Percentiles rank a stretch among this genome's conserved stretches.
phyloP scores from a whole-genome alignment of 2,329 filamentous ascomycete genomes.

The Cadophora sp. region DNA sequence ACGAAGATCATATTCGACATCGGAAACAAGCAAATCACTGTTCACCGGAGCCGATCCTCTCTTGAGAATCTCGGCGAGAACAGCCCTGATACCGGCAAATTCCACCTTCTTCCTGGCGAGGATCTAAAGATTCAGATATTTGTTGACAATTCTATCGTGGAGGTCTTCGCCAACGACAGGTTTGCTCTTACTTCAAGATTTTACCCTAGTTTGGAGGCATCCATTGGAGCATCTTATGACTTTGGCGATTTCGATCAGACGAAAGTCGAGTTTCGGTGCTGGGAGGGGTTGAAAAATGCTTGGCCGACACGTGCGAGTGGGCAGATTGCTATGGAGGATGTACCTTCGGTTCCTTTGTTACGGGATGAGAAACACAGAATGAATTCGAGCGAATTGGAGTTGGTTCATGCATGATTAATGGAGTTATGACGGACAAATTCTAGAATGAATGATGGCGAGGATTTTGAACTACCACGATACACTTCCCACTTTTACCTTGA shows the following conservation, averaged over 20 bases:
- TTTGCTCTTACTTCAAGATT: constrained; percentile 35
- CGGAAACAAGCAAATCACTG: constrained; percentile 19
- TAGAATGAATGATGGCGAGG: background rate
- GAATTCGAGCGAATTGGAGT: constrained; percentile 2
- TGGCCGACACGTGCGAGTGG: constrained; percentile 18
- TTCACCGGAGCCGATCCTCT: constrained; percentile 31
- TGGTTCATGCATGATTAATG: background rate
- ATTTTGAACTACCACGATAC: background rate
- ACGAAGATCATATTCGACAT: constrained; percentile 34
- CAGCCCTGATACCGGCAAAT: constrained; percentile 25
- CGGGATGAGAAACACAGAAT: background rate
- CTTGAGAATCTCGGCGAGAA: constrained; percentile 24
- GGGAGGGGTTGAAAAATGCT: constrained; percentile 32
- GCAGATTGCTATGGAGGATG: background rate
- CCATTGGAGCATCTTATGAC: constrained; percentile 26
- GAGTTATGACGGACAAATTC: background rate
- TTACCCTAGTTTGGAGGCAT: constrained; percentile 32
- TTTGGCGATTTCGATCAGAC: constrained; percentile 33
- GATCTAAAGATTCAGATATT: constrained; percentile 25
- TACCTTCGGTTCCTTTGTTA: background rate
- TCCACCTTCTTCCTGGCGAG: constrained; percentile 29
- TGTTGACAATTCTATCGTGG: constrained; percentile 36
- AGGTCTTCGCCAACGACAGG: constrained; percentile 36
- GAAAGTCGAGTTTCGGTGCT: constrained; percentile 29
- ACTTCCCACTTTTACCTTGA: too few relatives aligned